Conservation (phyloP, 352 stramenopile species). For the Achlya hypogyna region DNA sequence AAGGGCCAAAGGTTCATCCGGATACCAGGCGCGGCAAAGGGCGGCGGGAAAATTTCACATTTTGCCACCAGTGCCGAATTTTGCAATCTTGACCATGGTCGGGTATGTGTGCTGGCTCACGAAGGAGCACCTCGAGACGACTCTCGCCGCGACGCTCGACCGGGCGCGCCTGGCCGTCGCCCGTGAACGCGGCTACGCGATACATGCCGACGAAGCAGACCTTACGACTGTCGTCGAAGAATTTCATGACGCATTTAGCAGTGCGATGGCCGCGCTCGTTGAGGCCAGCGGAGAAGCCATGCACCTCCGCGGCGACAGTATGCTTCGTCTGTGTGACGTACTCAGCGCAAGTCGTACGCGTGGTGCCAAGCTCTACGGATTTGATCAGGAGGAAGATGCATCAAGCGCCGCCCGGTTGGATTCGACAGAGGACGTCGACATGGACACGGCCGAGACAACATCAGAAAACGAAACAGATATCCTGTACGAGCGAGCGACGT, state of each 20-base stretch:
- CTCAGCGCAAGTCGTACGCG: background rate
- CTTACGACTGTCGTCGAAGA: background rate
- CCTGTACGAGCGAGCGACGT: background rate
- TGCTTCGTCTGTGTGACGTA: slow-evolving; percentile 6
- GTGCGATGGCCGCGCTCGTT: background rate
- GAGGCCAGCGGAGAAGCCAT: background rate
- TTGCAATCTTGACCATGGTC: background rate
- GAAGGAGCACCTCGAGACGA: slow-evolving; percentile 9
- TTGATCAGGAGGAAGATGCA: background rate
- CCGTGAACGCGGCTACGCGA: background rate
- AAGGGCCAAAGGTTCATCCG: background rate
- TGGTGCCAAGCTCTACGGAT: slow-evolving; percentile 15
- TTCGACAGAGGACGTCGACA: background rate
- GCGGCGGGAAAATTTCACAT: background rate
- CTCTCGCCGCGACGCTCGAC: background rate
- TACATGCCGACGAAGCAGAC: background rate
- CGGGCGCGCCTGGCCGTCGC: background rate
- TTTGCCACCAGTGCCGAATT: no score
- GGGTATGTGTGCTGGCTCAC: slow-evolving; percentile 9
- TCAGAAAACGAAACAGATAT: no score
- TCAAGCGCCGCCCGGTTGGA: slow-evolving; percentile 4
- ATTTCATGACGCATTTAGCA: slow-evolving; percentile 5
- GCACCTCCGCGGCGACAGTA: background rate
- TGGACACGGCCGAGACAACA: background rate
- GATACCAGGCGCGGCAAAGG: slow-evolving; percentile 5